Evolutionary conservation across 2,329 filamentous ascomycete genomes (phyloP), one percentile per base, ranked within the genome.

Genomic region (Diaporthe capsici): DNA sequence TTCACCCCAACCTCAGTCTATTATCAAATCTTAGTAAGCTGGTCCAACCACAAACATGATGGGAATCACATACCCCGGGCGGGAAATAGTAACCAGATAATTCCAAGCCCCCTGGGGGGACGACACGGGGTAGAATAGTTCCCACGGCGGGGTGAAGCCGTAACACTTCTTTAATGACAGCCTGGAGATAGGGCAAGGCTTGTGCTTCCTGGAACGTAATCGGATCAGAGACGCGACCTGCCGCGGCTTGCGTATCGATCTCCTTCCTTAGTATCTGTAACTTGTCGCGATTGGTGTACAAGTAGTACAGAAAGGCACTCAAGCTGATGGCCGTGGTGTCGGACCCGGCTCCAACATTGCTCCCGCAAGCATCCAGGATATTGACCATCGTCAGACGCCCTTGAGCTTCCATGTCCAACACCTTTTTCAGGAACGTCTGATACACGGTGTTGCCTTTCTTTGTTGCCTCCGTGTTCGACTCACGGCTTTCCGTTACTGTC

Each of bases 1-100:
- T 88, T 91, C 80, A 88, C 90, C 9, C 90, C 91, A 3, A 92
- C 88, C 20, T 47, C 61, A 13, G 61, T 49, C 61, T 65, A 20
- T 65, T 65, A 28, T 65, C 22, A 3, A 47, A 4, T 44, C 8
- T 65, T 47, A 13, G 42, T 47, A 10, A 34, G 60, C 25, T 63
- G 39, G 9, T 10, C 20, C n/a, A 8, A 47, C 39, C 25, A 44
- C 6, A 28, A 39, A 28, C 9, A 28, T 1, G 39, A 31, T 22
- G 15, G 42, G 9, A 13, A 22, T 13, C 17, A 47, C 61, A 28
- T 65, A 65, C 61, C 4, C 61, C 61, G 2, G 39, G 42, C 15
- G 61, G 61, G 17, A 47, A 65, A 25, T 47, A 65, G 42, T 65
- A 34, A 3, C 61, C 61, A 31, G 17, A 12, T 5, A 65, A n/a